Evolutionary conservation across 2,329 filamentous ascomycete species (phyloP).

Genomic region (Cladosporium sp.): DNA sequence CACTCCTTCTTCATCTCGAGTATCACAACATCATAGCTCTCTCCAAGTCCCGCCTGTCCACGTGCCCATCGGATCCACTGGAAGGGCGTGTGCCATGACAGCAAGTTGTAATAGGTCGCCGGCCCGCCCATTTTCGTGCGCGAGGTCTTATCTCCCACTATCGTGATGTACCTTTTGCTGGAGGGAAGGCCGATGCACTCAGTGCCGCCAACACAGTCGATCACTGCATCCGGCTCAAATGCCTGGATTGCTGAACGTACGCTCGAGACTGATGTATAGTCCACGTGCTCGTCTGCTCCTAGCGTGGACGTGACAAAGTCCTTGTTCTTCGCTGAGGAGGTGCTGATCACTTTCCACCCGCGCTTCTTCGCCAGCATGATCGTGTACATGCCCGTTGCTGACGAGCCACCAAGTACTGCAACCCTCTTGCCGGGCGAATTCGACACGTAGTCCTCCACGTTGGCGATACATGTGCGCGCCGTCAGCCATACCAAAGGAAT

Average conservation of each 20-base stretch:
- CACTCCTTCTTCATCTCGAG: slow-evolving; percentile 41
- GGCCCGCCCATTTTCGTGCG: slow-evolving; percentile 31
- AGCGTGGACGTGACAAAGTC: slow-evolving; percentile 51
- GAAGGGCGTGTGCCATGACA: slow-evolving; percentile 19
- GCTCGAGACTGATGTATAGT: slow-evolving; percentile 50
- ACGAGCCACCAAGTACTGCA: slow-evolving; percentile 30
- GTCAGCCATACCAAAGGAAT: slow-evolving; percentile 31
- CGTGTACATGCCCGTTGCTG: slow-evolving; percentile 30
- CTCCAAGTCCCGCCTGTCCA: slow-evolving; percentile 36
- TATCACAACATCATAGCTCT: slow-evolving; percentile 38
- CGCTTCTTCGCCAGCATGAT: slow-evolving; percentile 28
- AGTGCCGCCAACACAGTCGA: slow-evolving; percentile 55
- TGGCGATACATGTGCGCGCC: slow-evolving; percentile 28
- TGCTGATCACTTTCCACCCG: slow-evolving; percentile 37
- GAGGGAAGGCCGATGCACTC: slow-evolving; percentile 35
- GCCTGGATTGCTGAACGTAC: slow-evolving; percentile 48
- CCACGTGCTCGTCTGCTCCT: slow-evolving; percentile 59
- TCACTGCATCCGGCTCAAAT: slow-evolving; percentile 48
- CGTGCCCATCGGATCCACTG: slow-evolving; percentile 30
- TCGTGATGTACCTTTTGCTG: slow-evolving; percentile 46
- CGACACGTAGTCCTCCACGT: slow-evolving; percentile 24
- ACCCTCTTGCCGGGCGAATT: slow-evolving; percentile 23
- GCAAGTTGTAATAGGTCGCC: slow-evolving; percentile 27
- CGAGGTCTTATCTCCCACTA: slow-evolving; percentile 34
- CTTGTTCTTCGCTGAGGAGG: slow-evolving; percentile 55